Percentiles rank a stretch among this genome's conserved stretches.
Conservation (phyloP, 225 moss, liverwort and hornwort genomes). For the Polytrichum formosum region DNA sequence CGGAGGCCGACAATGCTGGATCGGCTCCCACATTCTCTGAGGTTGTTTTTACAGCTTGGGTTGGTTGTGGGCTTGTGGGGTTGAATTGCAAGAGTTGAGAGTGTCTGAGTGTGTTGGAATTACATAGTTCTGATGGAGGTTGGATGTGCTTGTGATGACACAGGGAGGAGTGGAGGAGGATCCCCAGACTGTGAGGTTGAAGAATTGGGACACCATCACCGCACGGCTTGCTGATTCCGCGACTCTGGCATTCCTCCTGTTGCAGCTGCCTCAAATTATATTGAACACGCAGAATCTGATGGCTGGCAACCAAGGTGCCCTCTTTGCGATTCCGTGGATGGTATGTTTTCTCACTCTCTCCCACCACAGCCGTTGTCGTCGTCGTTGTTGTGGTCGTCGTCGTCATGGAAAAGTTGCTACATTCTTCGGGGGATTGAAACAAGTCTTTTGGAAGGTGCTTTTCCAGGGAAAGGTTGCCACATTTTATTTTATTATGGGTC, state of each 20-base stretch:
- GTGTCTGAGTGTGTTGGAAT: neutral
- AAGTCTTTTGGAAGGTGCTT: no score
- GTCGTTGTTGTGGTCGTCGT: no score
- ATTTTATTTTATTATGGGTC: no score
- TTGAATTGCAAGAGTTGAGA: neutral
- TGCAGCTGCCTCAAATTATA: conserved; percentile 82
- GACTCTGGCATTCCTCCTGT: conserved; percentile 74
- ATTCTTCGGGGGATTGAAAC: no score
- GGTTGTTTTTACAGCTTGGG: conserved; percentile 16
- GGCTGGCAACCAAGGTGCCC: conserved; percentile 55
- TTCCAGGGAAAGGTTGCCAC: no score
- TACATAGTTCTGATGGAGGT: neutral
- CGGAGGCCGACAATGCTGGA: conserved; percentile 18
- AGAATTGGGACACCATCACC: conserved; percentile 60
- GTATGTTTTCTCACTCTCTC: conserved; percentile 20
- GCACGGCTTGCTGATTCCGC: conserved; percentile 70
- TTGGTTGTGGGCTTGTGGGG: neutral
- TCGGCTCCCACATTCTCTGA: conserved; percentile 15
- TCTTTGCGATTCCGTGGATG: conserved; percentile 92
- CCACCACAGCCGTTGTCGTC: no score
- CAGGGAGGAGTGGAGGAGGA: conserved; percentile 15
- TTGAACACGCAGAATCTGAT: conserved; percentile 77
- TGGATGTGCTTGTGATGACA: neutral
- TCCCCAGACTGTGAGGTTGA: conserved; percentile 18
- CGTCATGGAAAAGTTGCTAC: no score